Evolutionary conservation across 805 yeast species (phyloP).

Genomic region (Saturnispora galanensis): DNA sequence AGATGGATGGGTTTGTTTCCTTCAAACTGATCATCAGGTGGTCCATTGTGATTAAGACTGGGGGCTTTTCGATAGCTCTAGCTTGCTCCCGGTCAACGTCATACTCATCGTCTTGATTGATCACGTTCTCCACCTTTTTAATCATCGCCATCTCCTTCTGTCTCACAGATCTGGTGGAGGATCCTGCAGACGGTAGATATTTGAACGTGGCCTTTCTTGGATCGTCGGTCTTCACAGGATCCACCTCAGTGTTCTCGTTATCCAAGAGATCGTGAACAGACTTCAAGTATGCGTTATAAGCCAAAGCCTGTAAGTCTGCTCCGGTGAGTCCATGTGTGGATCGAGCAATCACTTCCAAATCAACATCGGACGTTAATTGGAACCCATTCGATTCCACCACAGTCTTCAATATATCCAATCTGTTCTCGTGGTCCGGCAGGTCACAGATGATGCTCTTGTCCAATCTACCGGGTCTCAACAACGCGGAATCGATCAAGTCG

Average conservation of each 20-base stretch:
- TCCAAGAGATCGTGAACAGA: constrained; percentile 70
- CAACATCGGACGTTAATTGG: constrained; percentile 43
- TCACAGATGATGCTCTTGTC: constrained; percentile 89
- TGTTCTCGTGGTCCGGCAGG: constrained; percentile 62
- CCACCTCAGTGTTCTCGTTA: constrained; percentile 26
- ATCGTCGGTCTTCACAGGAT: constrained; percentile 1
- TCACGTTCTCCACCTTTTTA: constrained; percentile 13
- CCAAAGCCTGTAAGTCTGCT: constrained; percentile 88
- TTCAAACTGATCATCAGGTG: constrained; percentile 54
- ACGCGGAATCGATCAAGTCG: constrained; percentile 88
- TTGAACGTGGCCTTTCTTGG: constrained; percentile 16
- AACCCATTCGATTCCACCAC: constrained; percentile 49
- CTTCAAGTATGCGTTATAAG: constrained; percentile 82
- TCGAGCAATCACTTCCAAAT: constrained; percentile 44
- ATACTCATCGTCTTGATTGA: constrained; percentile 19
- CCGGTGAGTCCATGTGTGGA: constrained; percentile 76
- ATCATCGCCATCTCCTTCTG: constrained; percentile 17
- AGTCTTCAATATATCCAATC: constrained; percentile 60
- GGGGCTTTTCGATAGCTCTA: constrained; percentile 15
- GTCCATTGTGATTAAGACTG: constrained; percentile 37
- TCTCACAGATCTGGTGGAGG: constrained; percentile 9
- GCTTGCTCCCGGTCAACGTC: constrained; percentile 38
- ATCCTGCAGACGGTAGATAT: constrained; percentile 4
- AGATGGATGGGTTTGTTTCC: constrained; percentile 87
- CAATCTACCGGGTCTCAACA: constrained; percentile 90